phyloP scores from a whole-genome alignment of 2,329 filamentous ascomycete species.

The Nothopassalora personata region DNA sequence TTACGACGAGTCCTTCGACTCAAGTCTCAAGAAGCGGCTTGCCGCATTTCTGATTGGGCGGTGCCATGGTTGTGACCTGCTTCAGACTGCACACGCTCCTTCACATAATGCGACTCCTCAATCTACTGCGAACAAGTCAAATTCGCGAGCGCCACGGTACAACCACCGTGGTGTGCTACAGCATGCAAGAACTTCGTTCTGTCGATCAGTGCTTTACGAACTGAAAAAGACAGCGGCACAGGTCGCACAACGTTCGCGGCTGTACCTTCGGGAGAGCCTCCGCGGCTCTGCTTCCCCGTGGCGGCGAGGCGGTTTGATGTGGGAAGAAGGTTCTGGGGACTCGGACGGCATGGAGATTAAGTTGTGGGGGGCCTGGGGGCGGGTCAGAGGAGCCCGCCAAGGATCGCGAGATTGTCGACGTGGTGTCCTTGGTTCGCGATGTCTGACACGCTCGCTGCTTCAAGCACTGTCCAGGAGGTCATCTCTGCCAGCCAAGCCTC shows the following conservation, averaged over 20 bases:
- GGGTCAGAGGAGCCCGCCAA: not conserved
- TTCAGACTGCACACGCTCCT: not conserved
- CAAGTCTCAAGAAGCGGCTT: not conserved
- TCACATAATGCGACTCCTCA: not conserved
- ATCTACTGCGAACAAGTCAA: not conserved
- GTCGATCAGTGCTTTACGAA: not conserved
- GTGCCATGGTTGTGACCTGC: not conserved
- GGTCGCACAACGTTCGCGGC: too few species aligned
- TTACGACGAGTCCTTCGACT: not conserved
- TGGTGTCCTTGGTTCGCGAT: not conserved
- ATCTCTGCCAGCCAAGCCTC: not conserved
- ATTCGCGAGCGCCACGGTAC: not conserved
- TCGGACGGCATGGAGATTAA: not conserved
- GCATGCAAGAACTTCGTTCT: not conserved
- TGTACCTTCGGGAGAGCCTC: not conserved
- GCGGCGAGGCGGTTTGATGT: not conserved
- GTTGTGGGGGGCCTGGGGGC: not conserved
- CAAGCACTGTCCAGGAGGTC: not conserved
- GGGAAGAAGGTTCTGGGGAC: not conserved
- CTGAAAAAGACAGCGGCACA: too few species aligned
- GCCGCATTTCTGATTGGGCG: not conserved
- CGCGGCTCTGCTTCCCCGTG: not conserved
- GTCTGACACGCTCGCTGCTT: not conserved
- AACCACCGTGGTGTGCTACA: not conserved
- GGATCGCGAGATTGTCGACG: not conserved